Base-by-base conservation (phyloP, 2,329 filamentous ascomycete genomes). In the Paracoccidioides lutzii region DNA sequence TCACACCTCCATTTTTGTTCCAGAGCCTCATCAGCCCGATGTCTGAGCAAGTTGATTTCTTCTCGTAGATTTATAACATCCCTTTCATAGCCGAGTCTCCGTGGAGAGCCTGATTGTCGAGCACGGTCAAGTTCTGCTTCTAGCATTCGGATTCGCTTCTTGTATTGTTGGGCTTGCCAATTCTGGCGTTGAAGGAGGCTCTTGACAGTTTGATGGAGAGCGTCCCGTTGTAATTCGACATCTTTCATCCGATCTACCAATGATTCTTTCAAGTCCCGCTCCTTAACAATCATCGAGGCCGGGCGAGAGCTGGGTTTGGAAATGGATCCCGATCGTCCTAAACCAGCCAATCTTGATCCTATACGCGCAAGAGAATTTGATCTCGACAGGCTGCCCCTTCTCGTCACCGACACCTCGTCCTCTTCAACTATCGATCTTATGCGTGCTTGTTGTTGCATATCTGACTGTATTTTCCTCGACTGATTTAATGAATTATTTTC, bases 1-100 rank as follows among this genome's bases (percentile, higher is more conserved):
- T 96, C 91, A 59, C 90, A 91, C 67, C 94, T 87, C 85, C 88
- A 97, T 71, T 97, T 97, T 65, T 95, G 88, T 66, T 95, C 89
- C 12, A 97, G 79, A 14, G 91, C 91, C 60, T 97, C 91, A 64
- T 98, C 91, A 35, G 91, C 91, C 54, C 93, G 83, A 59, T 85
- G 85, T 45, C 93, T 84, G 56, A 98, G 78, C 14, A 85, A 80
- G 53, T 87, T 88, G 59, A 98, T 87, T 68, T 98, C 93, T 30
- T 85, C 83, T 58, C 90, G 84, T 45, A 97, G 76, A 59, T 80
- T 84, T 1, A 80, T 78, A 5, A 97, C 87, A 65, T 97, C 91
- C 61, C 80, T 83, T 67, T 94, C 85, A 68, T 94, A 97, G 8
- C 88, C 87, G 4, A 82, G 81, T 62, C 85, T 85, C 61, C 83